phyloP scores from a whole-genome alignment of 345 rosid genomes.

The Lepidium sativum region DNA sequence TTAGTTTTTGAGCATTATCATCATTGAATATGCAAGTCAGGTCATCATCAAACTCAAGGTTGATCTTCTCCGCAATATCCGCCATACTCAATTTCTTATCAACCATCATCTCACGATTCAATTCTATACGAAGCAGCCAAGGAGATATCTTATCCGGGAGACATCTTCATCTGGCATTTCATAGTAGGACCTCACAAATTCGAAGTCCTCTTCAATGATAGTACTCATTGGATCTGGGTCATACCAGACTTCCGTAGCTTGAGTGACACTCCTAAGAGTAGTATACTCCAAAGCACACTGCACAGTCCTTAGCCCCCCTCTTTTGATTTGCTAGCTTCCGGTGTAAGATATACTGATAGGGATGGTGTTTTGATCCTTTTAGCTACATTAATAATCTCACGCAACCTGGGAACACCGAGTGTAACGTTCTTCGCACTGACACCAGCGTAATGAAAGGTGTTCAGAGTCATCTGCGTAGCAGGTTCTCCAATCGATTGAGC shows the following conservation, averaged over 20 bases:
- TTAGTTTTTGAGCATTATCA: constrained; percentile 87
- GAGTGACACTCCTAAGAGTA: constrained; percentile 89
- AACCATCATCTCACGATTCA: constrained; percentile 99
- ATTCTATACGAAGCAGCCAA: constrained; percentile 91
- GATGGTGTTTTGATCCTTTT: constrained; percentile 96
- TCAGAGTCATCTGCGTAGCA: constrained; percentile 98
- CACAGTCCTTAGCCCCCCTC: constrained; percentile 86
- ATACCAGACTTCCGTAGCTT: constrained; percentile 97
- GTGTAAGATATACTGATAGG: constrained; percentile 64
- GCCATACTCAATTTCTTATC: constrained; percentile 97
- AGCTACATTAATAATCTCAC: constrained; percentile 93
- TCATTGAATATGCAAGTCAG: constrained; percentile 92
- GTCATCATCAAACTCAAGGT: constrained; percentile 84
- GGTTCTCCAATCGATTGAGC: constrained; percentile 99
- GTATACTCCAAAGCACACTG: constrained; percentile 98
- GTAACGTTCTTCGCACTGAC: constrained; percentile 99
- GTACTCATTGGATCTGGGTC: constrained; percentile 96
- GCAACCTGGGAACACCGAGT: constrained; percentile 93
- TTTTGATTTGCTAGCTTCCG: constrained; percentile 72
- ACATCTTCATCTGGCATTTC: constrained; percentile 99
- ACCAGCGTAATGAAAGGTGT: constrained; percentile 98
- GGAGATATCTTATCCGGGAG: constrained; percentile 93
- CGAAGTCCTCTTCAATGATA: constrained; percentile 79
- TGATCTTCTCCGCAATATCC: constrained; percentile 92
- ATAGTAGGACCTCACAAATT: constrained; percentile 89